A percentile compares a stretch with the other conserved stretches of the same genome.
Evolutionary conservation across 441 rosid species (phyloP).

Genomic region (Adansonia gregorii): DNA sequence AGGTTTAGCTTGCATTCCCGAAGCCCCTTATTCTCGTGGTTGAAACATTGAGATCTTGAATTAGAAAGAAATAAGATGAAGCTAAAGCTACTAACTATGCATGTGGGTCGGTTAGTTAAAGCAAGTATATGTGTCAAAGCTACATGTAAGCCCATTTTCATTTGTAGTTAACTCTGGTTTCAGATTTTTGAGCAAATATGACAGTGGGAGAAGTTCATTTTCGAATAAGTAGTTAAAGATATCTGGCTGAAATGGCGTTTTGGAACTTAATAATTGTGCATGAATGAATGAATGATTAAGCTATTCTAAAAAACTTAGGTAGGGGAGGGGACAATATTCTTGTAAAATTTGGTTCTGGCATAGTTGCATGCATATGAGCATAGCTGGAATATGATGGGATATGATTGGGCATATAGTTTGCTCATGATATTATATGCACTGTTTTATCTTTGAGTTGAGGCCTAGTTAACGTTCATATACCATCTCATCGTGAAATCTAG

Average conservation of each 20-base stretch:
- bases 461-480: background rate
- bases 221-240: background rate
- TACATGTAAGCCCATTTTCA: background rate
- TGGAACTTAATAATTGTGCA: background rate
- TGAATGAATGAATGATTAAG: background rate
- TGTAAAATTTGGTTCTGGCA: background rate
- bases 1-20: background rate
- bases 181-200: background rate
- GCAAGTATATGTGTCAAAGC: background rate
- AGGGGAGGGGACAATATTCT: background rate
- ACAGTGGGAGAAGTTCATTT: background rate
- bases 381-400: background rate
- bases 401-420: background rate
- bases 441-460: background rate
- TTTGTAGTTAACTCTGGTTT: background rate
- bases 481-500: background rate
- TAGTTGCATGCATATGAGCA: background rate
- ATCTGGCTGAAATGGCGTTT: background rate
- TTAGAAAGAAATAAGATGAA: background rate
- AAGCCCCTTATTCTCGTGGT: background rate
- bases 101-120: background rate
- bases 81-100: background rate
- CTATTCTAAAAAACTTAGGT: background rate
- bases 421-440: background rate
- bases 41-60: background rate